These are phyloP conservation scores for Trypanosoma mega DNA, from an alignment of 208 protist species.

Conservation along the genomic window DNA sequence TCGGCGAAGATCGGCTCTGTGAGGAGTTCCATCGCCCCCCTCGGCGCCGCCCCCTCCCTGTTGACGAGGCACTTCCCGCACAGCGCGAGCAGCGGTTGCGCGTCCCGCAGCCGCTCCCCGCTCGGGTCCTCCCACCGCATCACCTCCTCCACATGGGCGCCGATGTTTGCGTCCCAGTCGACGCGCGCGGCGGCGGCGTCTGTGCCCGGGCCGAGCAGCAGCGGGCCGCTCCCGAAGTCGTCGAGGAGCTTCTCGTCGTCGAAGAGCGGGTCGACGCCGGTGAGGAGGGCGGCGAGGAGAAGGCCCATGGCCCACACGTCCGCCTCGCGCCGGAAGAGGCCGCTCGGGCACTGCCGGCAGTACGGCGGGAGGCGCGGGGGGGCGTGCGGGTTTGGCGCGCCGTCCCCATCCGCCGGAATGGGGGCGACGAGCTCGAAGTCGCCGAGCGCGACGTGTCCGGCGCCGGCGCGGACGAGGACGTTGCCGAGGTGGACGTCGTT, in stretches of 20 bases:
- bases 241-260: slow-evolving; percentile 45
- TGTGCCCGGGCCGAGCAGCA: slow-evolving; percentile 38
- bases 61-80: slow-evolving; percentile 72
- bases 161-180: slow-evolving; percentile 80
- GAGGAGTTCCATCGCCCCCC: slow-evolving; percentile 39
- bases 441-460: slow-evolving; percentile 61
- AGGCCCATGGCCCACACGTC: slow-evolving; percentile 77
- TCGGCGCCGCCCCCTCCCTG: slow-evolving; percentile 25
- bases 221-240: slow-evolving; percentile 75
- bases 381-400: background rate
- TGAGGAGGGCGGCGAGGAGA: slow-evolving; percentile 60
- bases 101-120: slow-evolving; percentile 15
- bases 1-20: slow-evolving; percentile 40
- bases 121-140: slow-evolving; percentile 32
- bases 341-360: slow-evolving; percentile 62
- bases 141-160: slow-evolving; percentile 42
- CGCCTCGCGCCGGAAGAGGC: slow-evolving; percentile 47
- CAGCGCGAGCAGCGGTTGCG: slow-evolving; percentile 40
- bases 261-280: slow-evolving; percentile 81
- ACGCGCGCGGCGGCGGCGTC: slow-evolving; percentile 26
- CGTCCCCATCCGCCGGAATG: slow-evolving; percentile 15
- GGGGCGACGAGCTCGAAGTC: slow-evolving; percentile 84
- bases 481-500: slow-evolving; percentile 88
- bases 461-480: slow-evolving; percentile 43
- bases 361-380: slow-evolving; percentile 50